These are phyloP conservation scores for Xylaria sp. DNA, from an alignment of 2,329 filamentous ascomycete species.

Conservation along the genomic window DNA sequence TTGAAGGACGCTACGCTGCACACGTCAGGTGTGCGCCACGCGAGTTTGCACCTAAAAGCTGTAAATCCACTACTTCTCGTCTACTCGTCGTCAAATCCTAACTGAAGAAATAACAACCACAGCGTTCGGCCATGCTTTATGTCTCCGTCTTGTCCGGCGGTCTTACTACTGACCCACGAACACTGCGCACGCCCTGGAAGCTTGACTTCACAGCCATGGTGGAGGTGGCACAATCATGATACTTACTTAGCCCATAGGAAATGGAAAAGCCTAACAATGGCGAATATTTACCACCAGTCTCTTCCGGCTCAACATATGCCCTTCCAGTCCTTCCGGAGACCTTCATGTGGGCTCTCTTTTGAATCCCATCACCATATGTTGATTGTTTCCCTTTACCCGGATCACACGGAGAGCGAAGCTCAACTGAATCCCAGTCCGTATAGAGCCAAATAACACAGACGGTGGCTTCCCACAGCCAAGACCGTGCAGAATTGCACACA, in stretches of 20 bases:
- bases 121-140: background rate
- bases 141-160: background rate
- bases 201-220: conserved; percentile 34
- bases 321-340: conserved; percentile 2
- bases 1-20: conserved; percentile 7
- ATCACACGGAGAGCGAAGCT: background rate
- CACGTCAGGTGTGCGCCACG: background rate
- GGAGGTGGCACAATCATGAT: conserved; percentile 9
- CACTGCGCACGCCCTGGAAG: background rate
- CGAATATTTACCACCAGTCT: conserved; percentile 26
- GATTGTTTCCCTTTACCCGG: background rate
- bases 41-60: background rate
- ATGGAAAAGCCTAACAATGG: background rate
- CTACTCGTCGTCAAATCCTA: background rate
- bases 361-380: background rate
- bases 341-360: background rate
- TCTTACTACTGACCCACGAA: no score
- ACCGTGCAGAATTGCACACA: conserved; percentile 8
- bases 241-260: background rate
- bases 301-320: background rate
- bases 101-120: background rate
- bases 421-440: background rate
- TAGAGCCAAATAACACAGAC: background rate
- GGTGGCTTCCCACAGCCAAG: background rate
- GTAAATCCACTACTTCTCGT: background rate